Evolutionary conservation across 1,284 basidiomycete species (phyloP).

Genomic region (Psilocybe mexicana): DNA sequence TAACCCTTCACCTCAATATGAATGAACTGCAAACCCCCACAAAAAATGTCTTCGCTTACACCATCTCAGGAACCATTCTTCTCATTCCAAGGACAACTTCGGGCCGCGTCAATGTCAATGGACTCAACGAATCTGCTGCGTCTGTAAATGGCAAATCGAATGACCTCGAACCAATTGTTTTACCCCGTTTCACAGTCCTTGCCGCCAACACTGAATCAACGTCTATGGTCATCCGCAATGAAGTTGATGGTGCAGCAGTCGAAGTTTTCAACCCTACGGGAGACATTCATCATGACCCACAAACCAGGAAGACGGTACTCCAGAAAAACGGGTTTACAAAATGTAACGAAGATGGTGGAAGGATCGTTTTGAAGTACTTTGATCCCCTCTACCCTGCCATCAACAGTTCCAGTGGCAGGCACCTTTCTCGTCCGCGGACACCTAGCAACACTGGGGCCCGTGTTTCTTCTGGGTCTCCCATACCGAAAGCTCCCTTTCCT

Average conservation of each 20-base stretch:
- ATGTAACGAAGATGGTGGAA: constrained; percentile 57
- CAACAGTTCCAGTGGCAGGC: constrained; percentile 19
- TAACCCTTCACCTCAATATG: constrained; percentile 77
- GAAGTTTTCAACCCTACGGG: constrained; percentile 64
- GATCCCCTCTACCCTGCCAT: constrained; percentile 24
- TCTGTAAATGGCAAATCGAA: constrained; percentile 28
- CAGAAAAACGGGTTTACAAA: constrained; percentile 57
- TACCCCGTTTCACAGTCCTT: constrained; percentile 70
- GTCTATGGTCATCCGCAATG: constrained; percentile 57
- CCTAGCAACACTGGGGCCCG: constrained; percentile 26
- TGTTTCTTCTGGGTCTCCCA: constrained; percentile 24
- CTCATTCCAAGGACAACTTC: constrained; percentile 47
- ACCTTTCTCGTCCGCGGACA: constrained; percentile 28
- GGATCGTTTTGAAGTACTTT: constrained; percentile 51
- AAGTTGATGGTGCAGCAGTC: constrained; percentile 45
- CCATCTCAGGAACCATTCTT: constrained; percentile 63
- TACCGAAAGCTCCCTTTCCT: constrained; percentile 27
- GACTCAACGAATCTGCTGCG: constrained; percentile 21
- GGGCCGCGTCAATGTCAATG: constrained; percentile 15
- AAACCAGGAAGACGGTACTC: constrained; percentile 60
- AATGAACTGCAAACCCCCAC: constrained; percentile 68
- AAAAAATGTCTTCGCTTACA: constrained; percentile 65
- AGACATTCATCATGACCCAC: constrained; percentile 53
- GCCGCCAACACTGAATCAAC: constrained; percentile 61
- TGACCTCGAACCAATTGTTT: constrained; percentile 48